Percentiles rank a stretch among this genome's conserved stretches.
Evolutionary conservation across 345 rosid genomes (phyloP).

Genomic region (Salix brachista): DNA sequence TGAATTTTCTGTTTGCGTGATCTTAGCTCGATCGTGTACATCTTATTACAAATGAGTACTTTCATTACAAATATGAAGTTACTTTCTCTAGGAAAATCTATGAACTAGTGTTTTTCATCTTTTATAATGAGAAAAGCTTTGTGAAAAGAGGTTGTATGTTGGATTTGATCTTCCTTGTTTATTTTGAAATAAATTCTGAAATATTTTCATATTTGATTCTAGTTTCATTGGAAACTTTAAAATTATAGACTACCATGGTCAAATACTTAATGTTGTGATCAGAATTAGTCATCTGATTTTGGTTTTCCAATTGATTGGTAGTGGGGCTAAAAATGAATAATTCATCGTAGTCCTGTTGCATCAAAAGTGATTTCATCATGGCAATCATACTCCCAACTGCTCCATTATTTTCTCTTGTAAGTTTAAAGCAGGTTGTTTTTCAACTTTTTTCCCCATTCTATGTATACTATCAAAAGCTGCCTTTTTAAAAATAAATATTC

Average conservation of each 20-base stretch:
- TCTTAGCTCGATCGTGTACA: background rate
- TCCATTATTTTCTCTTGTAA: background rate
- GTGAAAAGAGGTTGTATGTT: background rate
- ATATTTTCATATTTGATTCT: background rate
- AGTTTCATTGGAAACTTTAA: background rate
- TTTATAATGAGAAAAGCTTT: background rate
- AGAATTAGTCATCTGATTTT: background rate
- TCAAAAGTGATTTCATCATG: background rate
- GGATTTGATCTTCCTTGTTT: background rate
- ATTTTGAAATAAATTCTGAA: background rate
- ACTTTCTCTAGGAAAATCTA: background rate
- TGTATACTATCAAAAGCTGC: background rate
- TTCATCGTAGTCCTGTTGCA: background rate
- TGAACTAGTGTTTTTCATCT: background rate
- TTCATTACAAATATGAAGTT: constrained; percentile 2
- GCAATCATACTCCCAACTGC: background rate
- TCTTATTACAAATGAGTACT: background rate
- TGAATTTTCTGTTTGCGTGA: background rate
- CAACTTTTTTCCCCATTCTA: background rate
- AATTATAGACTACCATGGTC: background rate
- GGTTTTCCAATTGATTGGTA: background rate
- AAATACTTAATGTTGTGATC: background rate
- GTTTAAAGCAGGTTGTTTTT: background rate
- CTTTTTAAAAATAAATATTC: background rate
- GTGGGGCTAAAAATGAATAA: background rate